Base-by-base conservation (phyloP, 495 filamentous ascomycete genomes). In the Tetracladium setigerum region DNA sequence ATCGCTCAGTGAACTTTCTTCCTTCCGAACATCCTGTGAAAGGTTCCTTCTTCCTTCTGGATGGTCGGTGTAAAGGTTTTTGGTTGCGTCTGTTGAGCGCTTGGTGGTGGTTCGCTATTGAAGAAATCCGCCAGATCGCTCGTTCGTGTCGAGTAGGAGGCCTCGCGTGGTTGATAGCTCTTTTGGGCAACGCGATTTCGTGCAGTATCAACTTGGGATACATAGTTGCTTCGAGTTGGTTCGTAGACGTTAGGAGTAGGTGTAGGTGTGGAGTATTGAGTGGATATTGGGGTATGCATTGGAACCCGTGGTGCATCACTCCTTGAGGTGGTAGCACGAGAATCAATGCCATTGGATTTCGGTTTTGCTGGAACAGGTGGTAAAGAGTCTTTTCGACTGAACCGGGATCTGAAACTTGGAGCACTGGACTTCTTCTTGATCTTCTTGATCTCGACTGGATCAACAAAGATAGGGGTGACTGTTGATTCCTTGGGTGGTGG, bases 121-220 rank as follows among this genome's bases (percentile, higher is more conserved):
- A 95, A 66, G 62, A 95, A 94, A 53, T 86, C 83, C 2, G 88
- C 87, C 44, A 95, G 64, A 27, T 89, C 87, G 34, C 77, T 78
- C 2, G 85, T 89, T 35, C 53, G 34, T 11, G 22, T 41, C 1
- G 48, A 41, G 15, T 65, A 65, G 7, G 65, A 58, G 8, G 74
- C 66, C 13, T 78, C 74, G 24, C 74, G 64, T 4, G 75, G 67
- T 55, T 76, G 69, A 44, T 71, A 76, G 44, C 57, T 73, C 62
- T 71, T 78, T 66, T 74, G 73, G 65, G 62, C 36, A 67, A 70
- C 37, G 69, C 58, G 36, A 56, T 58, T 44, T 38, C 50, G 12
- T 50, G 50, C 56, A 50, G 43, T 36, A 42, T 56, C 54, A 38
- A 52, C 38, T 5, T 57, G 31, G 14, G 59, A 38, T 16, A 59